Conservation (phyloP, 2,329 filamentous ascomycete genomes). For the Pyricularia grisea region DNA sequence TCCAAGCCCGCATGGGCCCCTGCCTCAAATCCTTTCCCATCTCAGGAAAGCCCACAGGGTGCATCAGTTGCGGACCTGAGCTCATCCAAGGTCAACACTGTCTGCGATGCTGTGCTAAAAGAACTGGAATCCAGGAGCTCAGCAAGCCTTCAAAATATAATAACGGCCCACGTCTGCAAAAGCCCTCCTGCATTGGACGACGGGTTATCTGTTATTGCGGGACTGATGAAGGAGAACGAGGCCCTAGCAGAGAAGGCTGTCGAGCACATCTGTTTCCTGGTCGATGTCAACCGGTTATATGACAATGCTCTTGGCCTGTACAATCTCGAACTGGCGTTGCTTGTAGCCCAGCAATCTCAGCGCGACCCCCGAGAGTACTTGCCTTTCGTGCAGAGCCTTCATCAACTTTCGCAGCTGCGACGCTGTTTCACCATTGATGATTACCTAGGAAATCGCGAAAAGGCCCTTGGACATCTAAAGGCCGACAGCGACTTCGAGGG, state of each 20-base stretch:
- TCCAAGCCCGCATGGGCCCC: constrained; percentile 6
- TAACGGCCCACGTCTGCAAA: constrained; percentile 94
- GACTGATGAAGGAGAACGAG: constrained; percentile 54
- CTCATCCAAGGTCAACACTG: constrained; percentile 66
- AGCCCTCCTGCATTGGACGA: constrained; percentile 81
- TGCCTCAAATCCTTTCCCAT: neutral
- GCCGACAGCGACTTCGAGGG: constrained; percentile 68
- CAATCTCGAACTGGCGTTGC: constrained; percentile 76
- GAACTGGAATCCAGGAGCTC: constrained; percentile 52
- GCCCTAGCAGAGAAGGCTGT: constrained; percentile 73
- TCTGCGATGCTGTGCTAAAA: constrained; percentile 77
- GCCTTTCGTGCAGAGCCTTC: constrained; percentile 83
- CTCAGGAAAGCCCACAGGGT: neutral
- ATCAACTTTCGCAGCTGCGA: constrained; percentile 60
- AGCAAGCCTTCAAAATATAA: constrained; percentile 72
- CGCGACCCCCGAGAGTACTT: constrained; percentile 93
- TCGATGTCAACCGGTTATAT: constrained; percentile 86
- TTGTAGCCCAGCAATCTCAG: constrained; percentile 93
- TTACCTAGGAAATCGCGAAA: constrained; percentile 64
- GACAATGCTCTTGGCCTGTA: constrained; percentile 86
- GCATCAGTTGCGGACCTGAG: neutral
- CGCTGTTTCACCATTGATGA: constrained; percentile 83
- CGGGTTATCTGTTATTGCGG: constrained; percentile 69
- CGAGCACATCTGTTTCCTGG: constrained; percentile 95
- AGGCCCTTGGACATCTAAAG: constrained; percentile 71